Base-by-base conservation (phyloP, 2,329 filamentous ascomycete species). In the Cladosporium sp. region DNA sequence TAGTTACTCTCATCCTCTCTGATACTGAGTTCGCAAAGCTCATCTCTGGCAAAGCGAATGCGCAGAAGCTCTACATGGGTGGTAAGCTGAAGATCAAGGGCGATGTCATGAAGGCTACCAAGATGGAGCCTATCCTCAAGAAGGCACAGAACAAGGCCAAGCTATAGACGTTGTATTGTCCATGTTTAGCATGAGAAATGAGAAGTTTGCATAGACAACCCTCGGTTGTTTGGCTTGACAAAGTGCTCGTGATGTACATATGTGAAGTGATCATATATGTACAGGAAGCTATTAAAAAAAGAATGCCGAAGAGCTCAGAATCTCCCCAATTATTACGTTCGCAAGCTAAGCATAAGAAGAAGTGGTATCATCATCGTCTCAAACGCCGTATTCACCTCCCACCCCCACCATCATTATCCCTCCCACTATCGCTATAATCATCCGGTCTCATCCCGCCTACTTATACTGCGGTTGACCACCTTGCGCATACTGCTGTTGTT, bases 71-170 rank as follows among this genome's bases (percentile, higher is more conserved):
- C 58, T 96, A 97, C 76, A 97, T 99, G 92, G 82, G 82, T n/a
- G 93, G 93, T 64, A 96, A 96, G 80, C 79, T 99, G 67, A 99
- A 97, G 87, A 83, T 97, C 69, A 95, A 90, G 83, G 93, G 93
- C 57, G 90, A 97, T 70, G 84, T 97, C 55, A 97, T 97, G 92
- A 96, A 96, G 82, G 88, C 93, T 32, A 96, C 91, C 54, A 96
- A 95, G 84, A 83, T 96, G 73, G 90, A 96, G 73, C 88, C 89
- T 37, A 86, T 97, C 64, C 75, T 96, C 58, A 90, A 89, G 80
- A 93, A 90, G 79, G 87, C 88, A 32, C 86, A 89, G 76, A 78
- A 75, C 64, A 88, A 89, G 79, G 81, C 88, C 61, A 95, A 95
- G 81, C 75, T 95, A 74, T 91, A 83, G 76, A 71, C 22, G 19